Conservation (phyloP, 305 asterid species). For the Solanum hybrid region DNA sequence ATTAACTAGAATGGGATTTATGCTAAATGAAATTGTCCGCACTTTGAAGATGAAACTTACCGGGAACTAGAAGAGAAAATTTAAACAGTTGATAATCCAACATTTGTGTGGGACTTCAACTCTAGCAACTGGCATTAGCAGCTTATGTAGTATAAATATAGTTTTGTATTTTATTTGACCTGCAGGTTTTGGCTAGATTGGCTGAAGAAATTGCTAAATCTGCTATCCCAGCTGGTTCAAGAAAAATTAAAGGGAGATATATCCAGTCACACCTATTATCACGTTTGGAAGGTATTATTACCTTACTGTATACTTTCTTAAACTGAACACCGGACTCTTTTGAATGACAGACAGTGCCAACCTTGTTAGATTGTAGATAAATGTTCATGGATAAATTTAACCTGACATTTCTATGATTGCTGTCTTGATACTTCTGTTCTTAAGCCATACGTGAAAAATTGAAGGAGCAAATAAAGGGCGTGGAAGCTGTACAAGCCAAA, state of each 20-base stretch:
- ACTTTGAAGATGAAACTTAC: not conserved
- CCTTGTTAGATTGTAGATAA: not conserved
- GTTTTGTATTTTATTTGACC: not conserved
- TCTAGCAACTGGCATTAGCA: not conserved
- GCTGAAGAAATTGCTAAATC: conserved; percentile 64
- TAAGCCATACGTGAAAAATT: conserved; percentile 65
- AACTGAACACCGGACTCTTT: not conserved
- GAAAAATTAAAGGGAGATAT: conserved; percentile 78
- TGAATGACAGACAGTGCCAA: not conserved
- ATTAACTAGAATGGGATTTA: not conserved
- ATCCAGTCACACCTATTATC: conserved; percentile 72
- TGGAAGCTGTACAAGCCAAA: conserved; percentile 50
- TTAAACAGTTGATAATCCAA: not conserved
- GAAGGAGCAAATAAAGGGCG: conserved; percentile 66
- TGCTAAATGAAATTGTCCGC: not conserved
- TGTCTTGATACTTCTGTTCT: conserved; percentile 10
- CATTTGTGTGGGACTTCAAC: not conserved
- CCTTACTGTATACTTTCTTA: not conserved
- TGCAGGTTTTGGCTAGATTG: conserved; percentile 66
- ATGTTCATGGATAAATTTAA: not conserved
- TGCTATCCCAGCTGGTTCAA: conserved; percentile 61
- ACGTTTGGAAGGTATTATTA: conserved; percentile 51
- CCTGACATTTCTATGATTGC: conserved; percentile 3
- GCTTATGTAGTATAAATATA: not conserved
- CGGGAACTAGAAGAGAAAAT: not conserved